Evolutionary conservation across 106 monocot species (phyloP).

Genomic region (Apostasia shenzhenica): DNA sequence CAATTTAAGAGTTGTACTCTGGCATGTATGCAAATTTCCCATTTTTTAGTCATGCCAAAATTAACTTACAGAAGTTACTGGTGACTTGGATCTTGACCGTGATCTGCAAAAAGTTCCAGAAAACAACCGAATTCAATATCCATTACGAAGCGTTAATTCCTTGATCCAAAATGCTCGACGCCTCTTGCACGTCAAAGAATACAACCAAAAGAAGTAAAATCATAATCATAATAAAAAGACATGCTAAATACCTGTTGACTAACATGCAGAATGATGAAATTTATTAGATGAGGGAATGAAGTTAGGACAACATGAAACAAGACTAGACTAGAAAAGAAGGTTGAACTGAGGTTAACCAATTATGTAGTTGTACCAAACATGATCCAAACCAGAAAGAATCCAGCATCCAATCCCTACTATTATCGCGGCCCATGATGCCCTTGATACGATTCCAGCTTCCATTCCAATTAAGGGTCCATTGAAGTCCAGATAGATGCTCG

Average conservation of each 20-base stretch:
- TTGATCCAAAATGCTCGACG: conserved; percentile 36
- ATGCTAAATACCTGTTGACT: background rate
- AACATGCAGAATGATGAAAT: conserved; percentile 4
- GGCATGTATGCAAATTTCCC: background rate
- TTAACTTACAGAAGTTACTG: conserved; percentile 35
- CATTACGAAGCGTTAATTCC: conserved; percentile 29
- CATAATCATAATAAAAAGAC: conserved; percentile 2
- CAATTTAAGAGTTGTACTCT: background rate
- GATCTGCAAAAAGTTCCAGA: conserved; percentile 77
- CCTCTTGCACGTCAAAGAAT: conserved; percentile 30
- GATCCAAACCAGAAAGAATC: conserved; percentile 1
- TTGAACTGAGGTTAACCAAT: conserved; percentile 3
- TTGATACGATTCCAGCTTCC: background rate
- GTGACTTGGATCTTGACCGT: conserved; percentile 41
- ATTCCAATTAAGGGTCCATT: conserved; percentile 5
- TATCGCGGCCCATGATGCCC: background rate
- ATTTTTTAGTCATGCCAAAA: background rate
- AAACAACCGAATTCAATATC: conserved; percentile 50
- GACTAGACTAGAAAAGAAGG: background rate
- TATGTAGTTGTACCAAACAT: conserved; percentile 11
- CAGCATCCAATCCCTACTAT: background rate
- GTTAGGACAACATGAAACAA: background rate
- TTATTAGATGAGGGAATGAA: background rate
- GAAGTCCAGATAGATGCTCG: background rate
- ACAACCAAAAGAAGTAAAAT: conserved; percentile 4